A percentile compares a stretch with the other conserved stretches of the same genome.
Conservation (phyloP, 176 grass and related monocot genomes). For the Zizania latifolia region DNA sequence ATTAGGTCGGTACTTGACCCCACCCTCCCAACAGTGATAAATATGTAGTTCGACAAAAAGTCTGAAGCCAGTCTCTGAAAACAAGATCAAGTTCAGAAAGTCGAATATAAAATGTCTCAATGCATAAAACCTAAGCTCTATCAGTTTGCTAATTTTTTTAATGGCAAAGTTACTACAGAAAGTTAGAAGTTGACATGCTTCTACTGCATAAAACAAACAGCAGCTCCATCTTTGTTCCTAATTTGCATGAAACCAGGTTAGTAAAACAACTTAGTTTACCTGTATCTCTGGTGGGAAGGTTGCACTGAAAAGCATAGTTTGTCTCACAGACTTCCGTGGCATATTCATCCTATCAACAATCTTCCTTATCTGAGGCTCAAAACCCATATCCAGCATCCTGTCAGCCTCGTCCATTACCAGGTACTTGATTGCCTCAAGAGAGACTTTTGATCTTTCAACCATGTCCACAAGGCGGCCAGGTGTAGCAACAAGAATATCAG, state of each 20-base stretch:
- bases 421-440: conserved; percentile 68
- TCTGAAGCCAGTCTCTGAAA: conserved; percentile 62
- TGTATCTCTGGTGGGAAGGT: conserved; percentile 84
- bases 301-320: conserved; percentile 90
- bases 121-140: neutral
- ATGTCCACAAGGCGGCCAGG: conserved; percentile 71
- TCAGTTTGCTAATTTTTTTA: neutral
- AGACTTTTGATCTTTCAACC: conserved; percentile 60
- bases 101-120: neutral
- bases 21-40: conserved; percentile 69
- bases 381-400: conserved; percentile 98
- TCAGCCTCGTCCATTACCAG: conserved; percentile 81
- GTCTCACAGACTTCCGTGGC: conserved; percentile 55
- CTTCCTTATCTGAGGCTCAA: conserved; percentile 82
- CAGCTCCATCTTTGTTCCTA: neutral
- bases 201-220: conserved; percentile 2
- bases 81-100: neutral
- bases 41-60: conserved; percentile 77
- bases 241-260: neutral
- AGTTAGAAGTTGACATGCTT: neutral
- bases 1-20: conserved; percentile 87
- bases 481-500: conserved; percentile 81
- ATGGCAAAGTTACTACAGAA: neutral
- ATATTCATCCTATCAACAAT: conserved; percentile 70
- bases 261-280: conserved; percentile 8